Base-by-base conservation (phyloP, 495 filamentous ascomycete genomes). In the Penicillium malachiteum region DNA sequence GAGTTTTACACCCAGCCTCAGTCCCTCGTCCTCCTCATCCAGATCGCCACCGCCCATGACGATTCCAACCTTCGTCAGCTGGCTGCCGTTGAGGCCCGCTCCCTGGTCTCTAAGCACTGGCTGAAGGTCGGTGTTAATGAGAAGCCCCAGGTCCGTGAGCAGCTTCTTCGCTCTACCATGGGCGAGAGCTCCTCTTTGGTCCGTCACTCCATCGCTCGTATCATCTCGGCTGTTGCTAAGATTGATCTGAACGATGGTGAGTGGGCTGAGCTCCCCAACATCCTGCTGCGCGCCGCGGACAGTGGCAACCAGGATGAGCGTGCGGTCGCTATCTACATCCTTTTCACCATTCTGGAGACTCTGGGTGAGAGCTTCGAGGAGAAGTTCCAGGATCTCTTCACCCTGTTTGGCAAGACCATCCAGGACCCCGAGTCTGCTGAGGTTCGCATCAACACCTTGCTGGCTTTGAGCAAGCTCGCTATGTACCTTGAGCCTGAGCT, bases 381-480 rank as follows among this genome's bases (percentile, higher is more conserved):
- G 59, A 85, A 91, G 65, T 82, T 91, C 61, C 67, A 76, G 42
- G 85, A 89, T 57, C 81, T 97, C 33, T 89, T 97, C 64, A 78
- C 80, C 54, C 82, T 97, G 9, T 97, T 97, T 77, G 76, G 73
- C 70, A 89, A 83, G 71, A 96, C 92, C 12, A 94, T 98, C 66
- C 82, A 81, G 57, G 95, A 98, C 69, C 88, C 88, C 16, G 88
- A 96, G 74, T 96, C 90, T 71, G 80, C 86, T 52, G 87, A 94
- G 67, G 95, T 98, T 48, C 87, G 93, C 53, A 84, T 96, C 73
- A 98, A 97, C 75, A 96, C 92, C 26, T 87, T 97, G 73, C 82
- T 96, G 62, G 91, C 90, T n/a, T 81, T 97, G 54, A 90, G 92
- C 68, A 86, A 90, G 72, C 78, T 96, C 56, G 88, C 92, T 17